Percentiles rank a stretch among this genome's conserved stretches.
Conservation (phyloP, 2,329 filamentous ascomycete species). For the Clarireedia homoeocarpa region DNA sequence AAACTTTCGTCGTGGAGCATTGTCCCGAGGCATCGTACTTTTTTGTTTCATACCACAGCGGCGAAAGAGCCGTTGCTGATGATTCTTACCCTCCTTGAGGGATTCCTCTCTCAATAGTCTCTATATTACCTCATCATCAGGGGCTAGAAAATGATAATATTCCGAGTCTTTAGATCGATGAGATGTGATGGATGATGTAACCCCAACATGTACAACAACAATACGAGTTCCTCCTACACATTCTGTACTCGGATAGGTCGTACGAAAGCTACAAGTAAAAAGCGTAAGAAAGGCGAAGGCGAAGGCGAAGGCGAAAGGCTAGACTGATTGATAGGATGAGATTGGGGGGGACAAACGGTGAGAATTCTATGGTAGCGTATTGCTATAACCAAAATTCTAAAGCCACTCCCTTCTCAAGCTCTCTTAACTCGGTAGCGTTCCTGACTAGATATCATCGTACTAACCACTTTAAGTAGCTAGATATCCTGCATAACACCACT, state of each 20-base stretch:
- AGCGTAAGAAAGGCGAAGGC: too few species aligned
- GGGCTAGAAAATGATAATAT: neutral
- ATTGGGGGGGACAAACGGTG: neutral
- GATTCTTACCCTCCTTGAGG: neutral
- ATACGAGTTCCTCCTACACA: neutral
- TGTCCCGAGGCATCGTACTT: neutral
- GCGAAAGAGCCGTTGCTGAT: neutral
- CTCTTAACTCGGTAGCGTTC: neutral
- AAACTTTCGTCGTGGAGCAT: slow-evolving; percentile 1
- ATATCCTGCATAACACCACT: neutral
- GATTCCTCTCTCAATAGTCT: neutral
- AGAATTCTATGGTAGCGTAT: neutral
- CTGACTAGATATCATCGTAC: neutral
- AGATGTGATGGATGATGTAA: too few species aligned
- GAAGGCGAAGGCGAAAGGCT: neutral
- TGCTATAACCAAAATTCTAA: neutral
- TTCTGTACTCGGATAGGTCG: too few species aligned
- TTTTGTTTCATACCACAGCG: slow-evolving; percentile 1
- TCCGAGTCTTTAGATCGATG: neutral
- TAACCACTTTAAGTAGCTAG: neutral
- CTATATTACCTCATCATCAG: slow-evolving; percentile 1
- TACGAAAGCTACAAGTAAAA: too few species aligned
- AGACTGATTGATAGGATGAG: neutral
- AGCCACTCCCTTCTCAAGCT: neutral
- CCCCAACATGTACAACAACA: neutral